Evolutionary conservation across 2,329 filamentous ascomycete species (phyloP), one percentile per base, ranked within the genome.

Genomic region (Xylaria arbuscula): DNA sequence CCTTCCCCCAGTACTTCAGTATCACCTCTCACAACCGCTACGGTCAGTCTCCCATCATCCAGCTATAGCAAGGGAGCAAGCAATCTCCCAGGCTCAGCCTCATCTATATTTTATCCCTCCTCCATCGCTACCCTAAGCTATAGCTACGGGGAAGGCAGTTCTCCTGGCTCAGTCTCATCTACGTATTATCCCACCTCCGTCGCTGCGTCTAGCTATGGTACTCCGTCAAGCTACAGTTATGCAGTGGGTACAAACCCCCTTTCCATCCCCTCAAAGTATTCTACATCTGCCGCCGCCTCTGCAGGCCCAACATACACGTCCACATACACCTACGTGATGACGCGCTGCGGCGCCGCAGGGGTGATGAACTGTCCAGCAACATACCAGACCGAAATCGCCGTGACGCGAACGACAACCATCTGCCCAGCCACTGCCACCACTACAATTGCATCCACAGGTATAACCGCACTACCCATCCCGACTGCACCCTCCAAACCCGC

Each of bases 321-420:
- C 11, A 70, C 65, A 13, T 62, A 65, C 34, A 70, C 68, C 19
- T 36, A 70, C 13, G 48, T 40, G 2, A 50, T 70, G 61, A 70
- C 68, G 17, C 51, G 51, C 56, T 70, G 68, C 24, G 61, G 61
- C 24, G 64, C 47, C 8, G 50, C 34, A 1, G 68, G 68, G 22
- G 68, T 59, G 5, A 60, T 68, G 40, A 70, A 70, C 40, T 68
- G 68, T 9, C 68, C 68, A 34, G 45, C 65, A 15, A 48, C 60
- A n/a, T 70, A 70, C 56, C 68, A 70, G 11, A 34, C 56, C 17
- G 53, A 60, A 32, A 65, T 65, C 0, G 38, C 62, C 57, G 68
- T 59, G 13, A 70, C 68, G 1, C 56, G 58, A 17, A 70, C 68
- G 15, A 68, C 64, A 7, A 70, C 65, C 4, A 19, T 67, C 28